Percentiles rank a stretch among this genome's conserved stretches.
These are phyloP conservation scores for Epichloe glyceriae DNA, from an alignment of 2,329 filamentous ascomycete genomes.

Conservation along the genomic window DNA sequence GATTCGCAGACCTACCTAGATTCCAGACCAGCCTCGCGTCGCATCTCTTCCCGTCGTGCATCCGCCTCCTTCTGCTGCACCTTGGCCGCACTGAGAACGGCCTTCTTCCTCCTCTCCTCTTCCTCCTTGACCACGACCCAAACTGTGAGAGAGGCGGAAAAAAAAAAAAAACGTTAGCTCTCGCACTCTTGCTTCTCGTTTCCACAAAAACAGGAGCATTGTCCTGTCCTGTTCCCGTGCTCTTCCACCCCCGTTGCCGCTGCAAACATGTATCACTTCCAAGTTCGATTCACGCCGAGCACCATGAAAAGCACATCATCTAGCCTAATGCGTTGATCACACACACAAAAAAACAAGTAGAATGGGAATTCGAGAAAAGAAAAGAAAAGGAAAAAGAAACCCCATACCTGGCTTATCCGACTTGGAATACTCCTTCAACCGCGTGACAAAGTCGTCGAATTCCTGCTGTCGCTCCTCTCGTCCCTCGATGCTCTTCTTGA, in stretches of 20 bases:
- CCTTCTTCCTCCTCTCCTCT: constrained; percentile 28
- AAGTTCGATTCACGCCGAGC: no score
- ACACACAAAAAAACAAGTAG: no score
- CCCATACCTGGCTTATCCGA: constrained; percentile 79
- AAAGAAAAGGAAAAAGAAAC: background rate
- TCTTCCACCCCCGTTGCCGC: no score
- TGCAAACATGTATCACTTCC: no score
- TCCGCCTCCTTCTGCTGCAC: constrained; percentile 29
- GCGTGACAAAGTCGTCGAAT: constrained; percentile 75
- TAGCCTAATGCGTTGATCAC: no score
- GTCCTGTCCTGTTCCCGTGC: no score
- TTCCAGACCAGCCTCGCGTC: constrained; percentile 33
- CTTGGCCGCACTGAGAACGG: constrained; percentile 21
- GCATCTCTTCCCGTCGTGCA: constrained; percentile 34
- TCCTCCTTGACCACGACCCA: constrained; percentile 39
- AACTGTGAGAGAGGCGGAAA: constrained; percentile 24
- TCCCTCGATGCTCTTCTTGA: constrained; percentile 71
- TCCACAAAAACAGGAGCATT: no score
- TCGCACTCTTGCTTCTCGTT: background rate
- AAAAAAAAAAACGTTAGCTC: background rate
- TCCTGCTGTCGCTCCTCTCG: constrained; percentile 66
- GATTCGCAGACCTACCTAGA: constrained; percentile 14
- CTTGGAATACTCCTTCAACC: constrained; percentile 79
- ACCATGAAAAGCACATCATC: background rate
- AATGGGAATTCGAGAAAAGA: background rate